phyloP scores from a whole-genome alignment of 805 yeast species.

The Schwanniomyces pseudopolymorphus region DNA sequence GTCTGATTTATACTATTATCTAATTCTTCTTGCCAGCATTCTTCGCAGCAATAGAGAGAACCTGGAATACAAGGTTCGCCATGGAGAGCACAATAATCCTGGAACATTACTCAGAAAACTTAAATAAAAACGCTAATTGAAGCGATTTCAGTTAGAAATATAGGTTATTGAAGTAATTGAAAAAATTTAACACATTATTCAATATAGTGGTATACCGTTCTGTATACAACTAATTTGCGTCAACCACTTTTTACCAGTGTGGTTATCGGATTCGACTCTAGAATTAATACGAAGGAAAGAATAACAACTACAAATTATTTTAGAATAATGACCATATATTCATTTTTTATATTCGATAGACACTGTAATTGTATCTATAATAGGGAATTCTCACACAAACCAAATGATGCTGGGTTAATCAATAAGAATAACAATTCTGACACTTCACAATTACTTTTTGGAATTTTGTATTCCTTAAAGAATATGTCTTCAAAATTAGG shows the following conservation, averaged over 20 bases:
- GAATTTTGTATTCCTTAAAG: slow-evolving; percentile 76
- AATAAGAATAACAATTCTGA: slow-evolving; percentile 65
- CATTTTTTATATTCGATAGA: slow-evolving; percentile 88
- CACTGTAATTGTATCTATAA: slow-evolving; percentile 86
- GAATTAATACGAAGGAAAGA: neutral
- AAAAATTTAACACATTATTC: neutral
- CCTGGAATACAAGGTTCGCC: slow-evolving; percentile 19
- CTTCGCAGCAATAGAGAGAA: slow-evolving; percentile 19
- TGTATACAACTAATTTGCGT: neutral
- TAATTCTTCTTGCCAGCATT: slow-evolving; percentile 16
- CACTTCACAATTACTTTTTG: slow-evolving; percentile 78
- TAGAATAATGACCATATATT: slow-evolving; percentile 58
- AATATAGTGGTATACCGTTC: neutral
- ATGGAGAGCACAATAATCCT: slow-evolving; percentile 19
- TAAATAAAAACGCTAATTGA: too few relatives aligned
- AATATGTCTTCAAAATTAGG: slow-evolving; percentile 64
- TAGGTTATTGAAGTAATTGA: neutral
- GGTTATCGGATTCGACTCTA: slow-evolving; percentile 4
- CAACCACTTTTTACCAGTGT: neutral
- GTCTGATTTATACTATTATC: slow-evolving; percentile 3
- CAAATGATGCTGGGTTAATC: slow-evolving; percentile 17
- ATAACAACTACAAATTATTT: neutral
- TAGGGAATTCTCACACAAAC: slow-evolving; percentile 50
- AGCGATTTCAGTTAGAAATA: too few relatives aligned
- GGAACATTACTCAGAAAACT: slow-evolving; percentile 15